These are phyloP conservation scores for Penicillium coffeae DNA, from an alignment of 495 filamentous ascomycete genomes.

Conservation along the genomic window DNA sequence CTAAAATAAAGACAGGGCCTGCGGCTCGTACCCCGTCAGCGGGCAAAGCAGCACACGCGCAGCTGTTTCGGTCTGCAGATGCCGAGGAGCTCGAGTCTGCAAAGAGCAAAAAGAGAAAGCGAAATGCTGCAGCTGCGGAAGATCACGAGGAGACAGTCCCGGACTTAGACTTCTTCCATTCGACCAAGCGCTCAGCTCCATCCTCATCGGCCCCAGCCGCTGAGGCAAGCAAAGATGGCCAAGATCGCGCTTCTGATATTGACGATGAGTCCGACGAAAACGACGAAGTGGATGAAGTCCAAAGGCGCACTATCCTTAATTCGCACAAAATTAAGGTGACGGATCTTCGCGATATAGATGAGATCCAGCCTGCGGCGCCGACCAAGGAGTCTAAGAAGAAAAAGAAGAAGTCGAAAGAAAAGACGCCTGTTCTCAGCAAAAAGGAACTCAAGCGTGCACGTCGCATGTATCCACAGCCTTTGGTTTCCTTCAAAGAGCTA, in stretches of 20 bases:
- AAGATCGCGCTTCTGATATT: slow-evolving; percentile 11
- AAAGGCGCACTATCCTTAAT: slow-evolving; percentile 69
- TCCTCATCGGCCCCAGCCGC: slow-evolving; percentile 14
- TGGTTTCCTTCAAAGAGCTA: slow-evolving; percentile 73
- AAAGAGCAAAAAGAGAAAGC: slow-evolving; percentile 41
- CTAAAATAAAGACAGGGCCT: slow-evolving; percentile 38
- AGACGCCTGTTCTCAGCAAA: slow-evolving; percentile 40
- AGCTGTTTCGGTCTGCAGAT: slow-evolving; percentile 47
- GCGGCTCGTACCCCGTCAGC: slow-evolving; percentile 42
- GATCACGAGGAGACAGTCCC: slow-evolving; percentile 23
- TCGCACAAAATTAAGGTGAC: slow-evolving; percentile 86
- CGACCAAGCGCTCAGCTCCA: slow-evolving; percentile 21
- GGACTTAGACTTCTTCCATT: slow-evolving; percentile 39
- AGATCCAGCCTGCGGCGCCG: slow-evolving; percentile 30
- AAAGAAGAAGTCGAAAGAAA: slow-evolving; percentile 50
- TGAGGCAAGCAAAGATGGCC: slow-evolving; percentile 16
- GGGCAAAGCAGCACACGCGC: slow-evolving; percentile 49
- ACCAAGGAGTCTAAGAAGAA: slow-evolving; percentile 50
- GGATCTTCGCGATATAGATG: slow-evolving; percentile 51
- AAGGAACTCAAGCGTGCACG: slow-evolving; percentile 50
- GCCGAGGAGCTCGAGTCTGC: slow-evolving; percentile 31
- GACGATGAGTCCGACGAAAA: slow-evolving; percentile 1
- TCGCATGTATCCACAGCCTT: slow-evolving; percentile 67
- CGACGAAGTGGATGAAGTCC: slow-evolving; percentile 49
- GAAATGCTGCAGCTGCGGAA: slow-evolving; percentile 16